Percentiles rank a stretch among this genome's conserved stretches.
phyloP scores from a whole-genome alignment of 768 basidiomycete species.

The Rhodocollybia butyracea region DNA sequence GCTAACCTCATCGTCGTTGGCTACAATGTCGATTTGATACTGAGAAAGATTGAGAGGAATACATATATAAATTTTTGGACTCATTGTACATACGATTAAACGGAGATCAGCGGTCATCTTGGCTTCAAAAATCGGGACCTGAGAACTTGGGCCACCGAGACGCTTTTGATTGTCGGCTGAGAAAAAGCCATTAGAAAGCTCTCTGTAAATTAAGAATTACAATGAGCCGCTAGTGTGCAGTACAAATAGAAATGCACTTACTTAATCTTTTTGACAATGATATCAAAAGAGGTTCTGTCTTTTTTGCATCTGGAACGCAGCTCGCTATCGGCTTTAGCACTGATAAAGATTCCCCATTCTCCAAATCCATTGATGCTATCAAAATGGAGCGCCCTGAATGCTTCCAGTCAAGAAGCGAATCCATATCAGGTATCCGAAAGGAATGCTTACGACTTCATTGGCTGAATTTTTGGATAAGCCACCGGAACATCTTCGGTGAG shows the following conservation, averaged over 20 bases:
- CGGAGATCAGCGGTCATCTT: slow-evolving; percentile 56
- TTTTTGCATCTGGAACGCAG: slow-evolving; percentile 44
- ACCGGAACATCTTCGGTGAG: slow-evolving; percentile 13
- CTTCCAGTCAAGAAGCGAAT: too few relatives aligned
- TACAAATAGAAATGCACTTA: slow-evolving; percentile 19
- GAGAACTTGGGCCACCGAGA: slow-evolving; percentile 38
- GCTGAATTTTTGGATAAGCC: slow-evolving; percentile 47
- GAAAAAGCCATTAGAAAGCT: slow-evolving; percentile 68
- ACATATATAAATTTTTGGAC: slow-evolving; percentile 5
- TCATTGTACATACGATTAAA: slow-evolving; percentile 39
- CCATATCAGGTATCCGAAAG: not conserved
- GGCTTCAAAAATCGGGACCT: slow-evolving; percentile 64
- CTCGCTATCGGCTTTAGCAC: slow-evolving; percentile 46
- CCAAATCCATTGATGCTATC: slow-evolving; percentile 60
- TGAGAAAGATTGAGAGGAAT: not conserved
- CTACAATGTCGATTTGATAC: slow-evolving; percentile 19
- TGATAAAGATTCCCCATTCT: slow-evolving; percentile 59
- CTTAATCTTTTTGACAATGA: slow-evolving; percentile 70
- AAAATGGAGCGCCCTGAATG: slow-evolving; percentile 49
- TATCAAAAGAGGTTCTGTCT: slow-evolving; percentile 44
- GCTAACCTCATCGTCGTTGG: slow-evolving; percentile 22
- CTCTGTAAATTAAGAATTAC: slow-evolving; percentile 36
- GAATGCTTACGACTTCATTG: slow-evolving; percentile 51
- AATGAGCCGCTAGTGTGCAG: not conserved
- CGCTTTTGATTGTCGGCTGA: slow-evolving; percentile 67